These are phyloP conservation scores for Aureobasidium sp. DNA, from an alignment of 2,329 filamentous ascomycete species.

Conservation along the genomic window DNA sequence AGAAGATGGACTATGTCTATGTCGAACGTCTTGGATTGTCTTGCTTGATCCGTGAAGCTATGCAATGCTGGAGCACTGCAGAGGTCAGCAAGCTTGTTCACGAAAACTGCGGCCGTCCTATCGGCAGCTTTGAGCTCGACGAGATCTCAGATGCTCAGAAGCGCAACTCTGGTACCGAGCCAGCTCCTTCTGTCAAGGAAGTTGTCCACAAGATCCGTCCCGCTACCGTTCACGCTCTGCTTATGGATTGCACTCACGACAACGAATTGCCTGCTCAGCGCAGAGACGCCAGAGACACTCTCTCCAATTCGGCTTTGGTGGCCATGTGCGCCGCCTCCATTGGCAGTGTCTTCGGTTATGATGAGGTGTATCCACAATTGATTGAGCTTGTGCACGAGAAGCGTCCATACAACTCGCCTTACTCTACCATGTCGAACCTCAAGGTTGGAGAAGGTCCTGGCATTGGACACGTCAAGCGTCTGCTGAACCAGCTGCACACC, in stretches of 20 bases:
- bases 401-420: constrained; percentile 71
- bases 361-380: constrained; percentile 88
- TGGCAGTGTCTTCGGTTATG: constrained; percentile 96
- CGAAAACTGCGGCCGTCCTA: constrained; percentile 84
- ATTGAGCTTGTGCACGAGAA: constrained; percentile 92
- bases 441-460: constrained; percentile 67
- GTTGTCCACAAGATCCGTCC: constrained; percentile 75
- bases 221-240: constrained; percentile 84
- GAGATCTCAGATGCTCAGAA: constrained; percentile 62
- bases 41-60: constrained; percentile 89
- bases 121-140: constrained; percentile 95
- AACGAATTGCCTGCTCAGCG: constrained; percentile 96
- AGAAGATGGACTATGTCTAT: constrained; percentile 93
- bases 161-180: constrained; percentile 29
- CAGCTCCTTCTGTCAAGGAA: constrained; percentile 44
- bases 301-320: constrained; percentile 89
- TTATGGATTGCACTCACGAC: constrained; percentile 99
- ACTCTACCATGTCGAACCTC: constrained; percentile 53
- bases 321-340: constrained; percentile 93
- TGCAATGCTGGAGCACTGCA: constrained; percentile 95
- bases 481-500: constrained; percentile 90
- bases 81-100: constrained; percentile 92
- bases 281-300: constrained; percentile 83
- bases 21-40: constrained; percentile 88
- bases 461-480: constrained; percentile 83